Conservation (phyloP, 768 basidiomycete species). For the Termitomyces eurrhizus region DNA sequence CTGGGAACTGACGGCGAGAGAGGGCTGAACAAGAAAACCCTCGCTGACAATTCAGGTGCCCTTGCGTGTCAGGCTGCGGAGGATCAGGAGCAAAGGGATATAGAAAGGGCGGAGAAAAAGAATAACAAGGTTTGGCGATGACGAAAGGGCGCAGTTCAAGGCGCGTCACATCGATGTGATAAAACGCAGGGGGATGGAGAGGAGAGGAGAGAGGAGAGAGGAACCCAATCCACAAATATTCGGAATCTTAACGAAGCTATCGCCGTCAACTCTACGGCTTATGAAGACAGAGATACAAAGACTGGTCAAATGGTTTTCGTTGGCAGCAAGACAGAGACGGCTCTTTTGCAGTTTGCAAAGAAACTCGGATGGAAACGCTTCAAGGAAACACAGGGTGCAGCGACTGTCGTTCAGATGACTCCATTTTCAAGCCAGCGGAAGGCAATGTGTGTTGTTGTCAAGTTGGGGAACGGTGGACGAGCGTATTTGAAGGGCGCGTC, state of each 20-base stretch:
- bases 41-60: no score
- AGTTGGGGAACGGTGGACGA: conserved; percentile 46
- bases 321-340: conserved; percentile 95
- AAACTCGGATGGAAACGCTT: conserved; percentile 36
- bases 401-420: conserved; percentile 39
- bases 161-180: neutral
- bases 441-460: conserved; percentile 89
- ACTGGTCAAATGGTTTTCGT: conserved; percentile 63
- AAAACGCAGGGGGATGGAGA: conserved; percentile 3
- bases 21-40: no score
- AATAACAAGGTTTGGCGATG: no score
- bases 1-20: no score
- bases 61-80: neutral
- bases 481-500: conserved; percentile 91
- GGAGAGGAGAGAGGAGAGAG: conserved; percentile 24
- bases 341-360: conserved; percentile 84
- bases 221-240: conserved; percentile 31
- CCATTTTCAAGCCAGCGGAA: conserved; percentile 94
- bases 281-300: conserved; percentile 72
- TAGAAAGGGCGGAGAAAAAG: no score
- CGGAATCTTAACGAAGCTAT: conserved; percentile 74
- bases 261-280: conserved; percentile 91
- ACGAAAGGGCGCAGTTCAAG: no score
- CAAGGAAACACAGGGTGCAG: no score
- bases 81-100: conserved; percentile 24